These are phyloP conservation scores for Monilinia fructigena DNA, from an alignment of 2,329 filamentous ascomycete genomes.

Conservation along the genomic window DNA sequence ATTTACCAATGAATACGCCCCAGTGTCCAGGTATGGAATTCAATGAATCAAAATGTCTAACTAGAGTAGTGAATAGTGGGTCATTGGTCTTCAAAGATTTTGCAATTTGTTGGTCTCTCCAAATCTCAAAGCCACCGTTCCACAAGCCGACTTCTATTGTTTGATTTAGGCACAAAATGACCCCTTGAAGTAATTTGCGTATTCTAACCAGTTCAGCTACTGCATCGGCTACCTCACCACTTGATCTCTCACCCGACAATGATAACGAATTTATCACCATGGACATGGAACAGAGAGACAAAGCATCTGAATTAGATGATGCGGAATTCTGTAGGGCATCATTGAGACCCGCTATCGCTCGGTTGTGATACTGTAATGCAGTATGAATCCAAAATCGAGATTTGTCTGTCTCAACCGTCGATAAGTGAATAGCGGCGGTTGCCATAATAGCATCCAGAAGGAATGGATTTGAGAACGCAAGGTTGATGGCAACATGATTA, in stretches of 20 bases:
- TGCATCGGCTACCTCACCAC: background rate
- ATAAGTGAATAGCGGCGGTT: slow-evolving; percentile 6
- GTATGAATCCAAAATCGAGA: slow-evolving; percentile 3
- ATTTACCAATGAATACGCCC: background rate
- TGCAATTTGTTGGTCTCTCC: background rate
- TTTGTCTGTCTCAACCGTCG: background rate
- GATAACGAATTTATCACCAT: slow-evolving; percentile 7
- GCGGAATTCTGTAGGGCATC: background rate
- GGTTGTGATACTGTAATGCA: slow-evolving; percentile 1
- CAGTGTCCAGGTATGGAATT: background rate
- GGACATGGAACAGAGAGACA: background rate
- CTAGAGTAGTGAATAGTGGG: background rate
- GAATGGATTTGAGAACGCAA: background rate
- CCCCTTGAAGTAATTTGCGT: background rate
- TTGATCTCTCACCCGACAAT: background rate
- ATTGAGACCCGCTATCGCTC: background rate
- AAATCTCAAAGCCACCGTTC: background rate
- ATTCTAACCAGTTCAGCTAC: background rate
- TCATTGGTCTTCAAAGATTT: background rate
- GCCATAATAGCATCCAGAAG: slow-evolving; percentile 1
- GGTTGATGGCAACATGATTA: background rate
- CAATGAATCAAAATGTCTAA: background rate
- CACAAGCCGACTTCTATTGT: background rate
- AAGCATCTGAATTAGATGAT: slow-evolving; percentile 1
- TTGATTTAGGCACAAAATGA: background rate